A percentile compares a stretch with the other conserved stretches of the same genome.
Evolutionary conservation across 345 rosid species (phyloP).

Genomic region (Acer negundo): DNA sequence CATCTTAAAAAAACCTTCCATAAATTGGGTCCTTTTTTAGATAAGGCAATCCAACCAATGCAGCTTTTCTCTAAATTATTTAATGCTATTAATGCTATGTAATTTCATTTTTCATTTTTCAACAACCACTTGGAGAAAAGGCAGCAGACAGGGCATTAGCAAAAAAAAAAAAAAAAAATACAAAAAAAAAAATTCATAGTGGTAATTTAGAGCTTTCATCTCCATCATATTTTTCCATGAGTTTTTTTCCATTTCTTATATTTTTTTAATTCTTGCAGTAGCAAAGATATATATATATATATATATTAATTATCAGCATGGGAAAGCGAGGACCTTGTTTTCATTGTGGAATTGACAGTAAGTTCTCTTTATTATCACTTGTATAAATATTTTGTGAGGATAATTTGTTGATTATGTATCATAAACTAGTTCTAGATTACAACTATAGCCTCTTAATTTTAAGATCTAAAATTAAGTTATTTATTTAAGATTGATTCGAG

Average conservation of each 20-base stretch:
- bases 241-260: no score
- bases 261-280: no score
- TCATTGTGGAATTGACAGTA: conserved; percentile 28
- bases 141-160: not conserved
- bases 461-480: no score
- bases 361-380: not conserved
- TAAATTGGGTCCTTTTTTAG: not conserved
- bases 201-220: not conserved
- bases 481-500: no score
- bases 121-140: not conserved
- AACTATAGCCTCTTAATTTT: no score
- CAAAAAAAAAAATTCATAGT: no score
- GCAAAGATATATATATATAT: not conserved
- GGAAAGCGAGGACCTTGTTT: conserved; percentile 27
- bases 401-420: no score
- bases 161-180: no score
- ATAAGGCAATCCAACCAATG: not conserved
- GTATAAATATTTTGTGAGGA: not conserved
- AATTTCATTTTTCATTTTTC: not conserved
- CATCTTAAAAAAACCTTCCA: not conserved
- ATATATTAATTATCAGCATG: not conserved
- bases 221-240: no score
- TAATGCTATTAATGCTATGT: not conserved
- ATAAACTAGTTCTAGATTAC: no score
- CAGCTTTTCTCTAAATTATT: not conserved